Base-by-base conservation (phyloP, 805 yeast genomes). In the Starmerella stellata region DNA sequence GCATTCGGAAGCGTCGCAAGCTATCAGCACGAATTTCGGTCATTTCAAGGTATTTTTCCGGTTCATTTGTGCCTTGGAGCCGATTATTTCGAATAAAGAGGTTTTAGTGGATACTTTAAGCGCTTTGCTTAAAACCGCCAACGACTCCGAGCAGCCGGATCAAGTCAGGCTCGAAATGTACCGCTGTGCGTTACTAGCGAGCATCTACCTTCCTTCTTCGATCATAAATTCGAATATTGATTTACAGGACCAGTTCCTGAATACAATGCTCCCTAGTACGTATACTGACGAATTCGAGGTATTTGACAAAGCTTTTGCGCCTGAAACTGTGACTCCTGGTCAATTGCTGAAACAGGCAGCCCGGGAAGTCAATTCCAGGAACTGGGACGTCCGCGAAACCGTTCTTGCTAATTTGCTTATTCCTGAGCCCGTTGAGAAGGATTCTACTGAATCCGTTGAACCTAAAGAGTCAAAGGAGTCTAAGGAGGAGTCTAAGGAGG, bases 21-120 rank as follows among this genome's bases (percentile, higher is more conserved):
- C 73, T 33, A 55, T 69, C 5, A 50, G 54, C 13, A 58, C 58
- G 18, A 48, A 52, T 16, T 78, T 81, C 72, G 75, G 75, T 44
- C 71, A 72, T 46, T 54, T 80, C 45, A 85, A 87, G 57, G 63
- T 78, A 11, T 58, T 75, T 14, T 51, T 81, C 42, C 71, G 94
- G 51, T 74, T 83, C 45, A 60, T 81, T 45, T 72, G 82, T 0
- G 56, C 75, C 3, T 59, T 83, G 45, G 78, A 35, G n/a, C 41
- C 82, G 3, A 69, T 82, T 24, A 57, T 81, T 36, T 56, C 59
- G 4, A 71, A 44, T 30, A 3, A 68, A 20, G 68, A 67, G 27
- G 70, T 66, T 21, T 47, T 70, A 4, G 42, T 59, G n/a, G 61
- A 58, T 3, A 15, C 23, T 19, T 9, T 39, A 35, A n/a, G 5